Evolutionary conservation across 106 monocot species (phyloP), one percentile per base, ranked within the genome.

Genomic region (Apostasia shenzhenica): DNA sequence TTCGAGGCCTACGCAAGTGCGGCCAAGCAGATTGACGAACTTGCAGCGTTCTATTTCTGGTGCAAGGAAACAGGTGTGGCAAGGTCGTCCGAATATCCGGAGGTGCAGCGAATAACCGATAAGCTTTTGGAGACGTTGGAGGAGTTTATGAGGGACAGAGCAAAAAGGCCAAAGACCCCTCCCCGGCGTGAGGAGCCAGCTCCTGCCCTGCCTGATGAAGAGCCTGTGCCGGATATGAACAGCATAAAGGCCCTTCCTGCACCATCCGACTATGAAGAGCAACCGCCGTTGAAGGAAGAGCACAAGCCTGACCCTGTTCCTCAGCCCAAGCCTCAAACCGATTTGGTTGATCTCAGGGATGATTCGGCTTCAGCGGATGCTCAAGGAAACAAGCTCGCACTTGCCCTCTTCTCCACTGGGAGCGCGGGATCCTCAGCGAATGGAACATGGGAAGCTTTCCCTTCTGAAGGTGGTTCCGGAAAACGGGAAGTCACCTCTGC

Each of bases 1-100:
- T 91, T 95, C 43, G 95, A 95, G 59, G 88, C 82, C 8, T 88
- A 91, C 44, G 83, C 80, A 7, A 69, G 74, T 69, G 81, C 83
- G 0, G 95, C 95, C 5, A 95, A 89, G 81, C 95, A 95, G 76
- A 89, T 91, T 5, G 91, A 95, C 26, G 95, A 89, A 78, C 82
- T 95, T 8, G 26, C 77, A 7, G 59, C 59, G 0, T 91, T 95
- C 71, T 95, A 88, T 56, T 78, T 54, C 1, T 95, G 95, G 95
- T 88, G 88, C 70, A 86, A 91, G 60, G 82, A 84, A 11, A 77
- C 81, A 2, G 91, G 88, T 1, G 76, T 95, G 9, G 91, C 91
- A 2, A 75, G 91, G 55, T 76, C 95, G 1, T 86, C 86, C 0
- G 95, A 95, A 72, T 92, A 80, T 57, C 91, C 95, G 1, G 91